Evolutionary conservation across 345 rosid genomes (phyloP).

Genomic region (Cardamine resedifolia): DNA sequence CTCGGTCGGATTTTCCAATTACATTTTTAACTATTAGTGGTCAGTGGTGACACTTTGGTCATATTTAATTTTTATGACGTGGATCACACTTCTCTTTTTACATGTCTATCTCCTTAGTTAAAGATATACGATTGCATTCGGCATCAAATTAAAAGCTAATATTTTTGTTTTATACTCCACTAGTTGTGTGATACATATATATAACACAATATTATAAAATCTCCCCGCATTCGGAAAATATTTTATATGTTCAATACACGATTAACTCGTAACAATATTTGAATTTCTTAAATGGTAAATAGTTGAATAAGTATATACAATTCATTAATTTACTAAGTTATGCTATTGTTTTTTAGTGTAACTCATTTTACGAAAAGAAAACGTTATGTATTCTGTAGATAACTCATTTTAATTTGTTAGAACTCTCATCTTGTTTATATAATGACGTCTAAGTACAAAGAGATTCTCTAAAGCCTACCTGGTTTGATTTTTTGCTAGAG

Average conservation of each 20-base stretch:
- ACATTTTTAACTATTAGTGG: constrained; percentile 24
- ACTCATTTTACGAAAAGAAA: neutral
- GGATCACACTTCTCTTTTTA: constrained; percentile 35
- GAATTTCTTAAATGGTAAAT: neutral
- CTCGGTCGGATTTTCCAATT: constrained; percentile 27
- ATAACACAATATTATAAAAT: neutral
- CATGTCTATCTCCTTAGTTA: constrained; percentile 11
- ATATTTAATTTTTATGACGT: constrained; percentile 29
- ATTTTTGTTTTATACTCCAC: neutral
- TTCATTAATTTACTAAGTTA: neutral
- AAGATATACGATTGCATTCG: neutral
- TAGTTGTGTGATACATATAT: neutral
- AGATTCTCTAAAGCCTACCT: neutral
- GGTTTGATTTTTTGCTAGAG: constrained; percentile 23
- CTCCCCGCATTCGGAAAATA: neutral
- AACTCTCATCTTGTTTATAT: too few relatives aligned
- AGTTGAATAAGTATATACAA: neutral
- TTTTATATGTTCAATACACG: neutral
- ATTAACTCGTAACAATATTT: neutral
- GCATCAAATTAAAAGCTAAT: neutral
- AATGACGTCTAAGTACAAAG: constrained; percentile 13
- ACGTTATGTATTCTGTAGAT: neutral
- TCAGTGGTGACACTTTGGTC: constrained; percentile 3
- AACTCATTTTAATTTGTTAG: neutral
- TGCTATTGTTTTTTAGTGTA: neutral